Percentiles rank a stretch among this genome's conserved stretches.
phyloP scores from a whole-genome alignment of 2,329 filamentous ascomycete genomes.

The Cryphonectria naterciae region DNA sequence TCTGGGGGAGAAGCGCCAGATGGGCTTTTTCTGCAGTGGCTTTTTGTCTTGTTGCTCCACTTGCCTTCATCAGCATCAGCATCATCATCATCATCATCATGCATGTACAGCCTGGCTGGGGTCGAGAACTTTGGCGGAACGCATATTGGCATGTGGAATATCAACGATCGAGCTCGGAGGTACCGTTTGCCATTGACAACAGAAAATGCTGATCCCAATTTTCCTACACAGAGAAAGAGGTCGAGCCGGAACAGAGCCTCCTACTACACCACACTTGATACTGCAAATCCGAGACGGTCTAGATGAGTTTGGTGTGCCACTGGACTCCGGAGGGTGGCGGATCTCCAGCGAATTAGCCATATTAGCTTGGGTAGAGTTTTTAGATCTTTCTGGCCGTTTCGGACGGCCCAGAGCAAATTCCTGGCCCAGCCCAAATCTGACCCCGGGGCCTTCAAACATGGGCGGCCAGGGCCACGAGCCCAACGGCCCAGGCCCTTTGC shows the following conservation, averaged over 20 bases:
- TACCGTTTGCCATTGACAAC: background rate
- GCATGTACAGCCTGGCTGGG: background rate
- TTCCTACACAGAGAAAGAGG: background rate
- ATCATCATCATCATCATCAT: background rate
- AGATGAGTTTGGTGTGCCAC: constrained; percentile 15
- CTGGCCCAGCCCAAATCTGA: constrained; percentile 7
- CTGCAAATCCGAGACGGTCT: constrained; percentile 13
- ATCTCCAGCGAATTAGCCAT: background rate
- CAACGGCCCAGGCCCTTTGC: background rate
- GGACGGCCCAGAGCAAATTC: background rate
- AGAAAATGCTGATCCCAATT: constrained; percentile 5
- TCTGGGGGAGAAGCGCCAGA: background rate
- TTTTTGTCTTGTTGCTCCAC: background rate
- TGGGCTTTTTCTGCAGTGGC: background rate
- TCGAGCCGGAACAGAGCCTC: constrained; percentile 26
- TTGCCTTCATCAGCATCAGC: background rate
- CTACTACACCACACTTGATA: background rate
- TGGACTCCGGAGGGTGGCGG: constrained; percentile 4
- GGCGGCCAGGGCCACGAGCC: background rate
- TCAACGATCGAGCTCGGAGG: background rate
- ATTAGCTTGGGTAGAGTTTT: constrained; percentile 14
- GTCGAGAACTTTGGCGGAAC: background rate
- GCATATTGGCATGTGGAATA: constrained; percentile 7
- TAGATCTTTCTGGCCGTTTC: background rate
- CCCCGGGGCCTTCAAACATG: background rate